Conservation (phyloP, 768 basidiomycete species). For the Hydnomerulius pinastri region DNA sequence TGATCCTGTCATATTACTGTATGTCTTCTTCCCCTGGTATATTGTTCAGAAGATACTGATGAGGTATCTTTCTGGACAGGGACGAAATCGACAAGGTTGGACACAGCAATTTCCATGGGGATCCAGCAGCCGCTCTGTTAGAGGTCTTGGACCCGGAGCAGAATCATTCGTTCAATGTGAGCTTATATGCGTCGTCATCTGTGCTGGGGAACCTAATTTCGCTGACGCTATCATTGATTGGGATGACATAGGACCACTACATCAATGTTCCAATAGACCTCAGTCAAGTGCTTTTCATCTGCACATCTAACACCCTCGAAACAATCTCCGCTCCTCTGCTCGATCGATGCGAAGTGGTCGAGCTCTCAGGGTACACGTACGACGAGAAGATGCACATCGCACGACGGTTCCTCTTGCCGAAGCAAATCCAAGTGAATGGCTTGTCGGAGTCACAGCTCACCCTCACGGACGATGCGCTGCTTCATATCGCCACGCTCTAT, state of each 20-base stretch:
- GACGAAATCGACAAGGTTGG: constrained; percentile 95
- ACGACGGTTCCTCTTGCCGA: constrained; percentile 82
- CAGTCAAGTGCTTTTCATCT: constrained; percentile 88
- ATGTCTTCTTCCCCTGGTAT: constrained; percentile 16
- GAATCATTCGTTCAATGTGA: constrained; percentile 77
- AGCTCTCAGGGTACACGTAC: constrained; percentile 83
- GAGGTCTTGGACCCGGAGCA: constrained; percentile 96
- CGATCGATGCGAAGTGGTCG: constrained; percentile 88
- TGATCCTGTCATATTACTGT: constrained; percentile 80
- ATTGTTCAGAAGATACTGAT: neutral
- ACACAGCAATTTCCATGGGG: constrained; percentile 86
- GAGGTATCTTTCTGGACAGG: constrained; percentile 17
- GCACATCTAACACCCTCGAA: constrained; percentile 88
- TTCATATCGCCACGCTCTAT: constrained; percentile 75
- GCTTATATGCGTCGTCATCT: constrained; percentile 18
- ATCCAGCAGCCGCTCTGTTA: constrained; percentile 86
- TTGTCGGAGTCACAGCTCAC: constrained; percentile 59
- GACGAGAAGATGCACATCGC: constrained; percentile 93
- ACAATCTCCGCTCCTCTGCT: constrained; percentile 86
- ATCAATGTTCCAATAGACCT: constrained; percentile 88
- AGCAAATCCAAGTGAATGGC: constrained; percentile 81
- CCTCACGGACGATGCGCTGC: constrained; percentile 69
- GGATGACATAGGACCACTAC: constrained; percentile 75
- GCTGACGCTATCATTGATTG: neutral
- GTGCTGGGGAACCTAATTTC: neutral